Base-by-base conservation (phyloP, 257 asterid genomes). In the Jacaranda copaia region DNA sequence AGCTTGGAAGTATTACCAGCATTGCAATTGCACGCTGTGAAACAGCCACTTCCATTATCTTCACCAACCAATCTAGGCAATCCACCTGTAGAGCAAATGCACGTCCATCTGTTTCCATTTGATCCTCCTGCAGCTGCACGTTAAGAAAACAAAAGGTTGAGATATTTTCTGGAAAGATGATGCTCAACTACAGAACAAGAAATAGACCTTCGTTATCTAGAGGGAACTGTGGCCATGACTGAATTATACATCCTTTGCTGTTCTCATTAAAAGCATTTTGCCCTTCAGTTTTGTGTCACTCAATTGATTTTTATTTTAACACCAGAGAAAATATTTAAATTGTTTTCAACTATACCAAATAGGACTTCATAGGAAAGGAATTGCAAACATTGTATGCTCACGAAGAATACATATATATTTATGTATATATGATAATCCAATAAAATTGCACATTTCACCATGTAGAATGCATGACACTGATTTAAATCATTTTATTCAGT, bases 1-100 rank as follows among this genome's bases (percentile, higher is more conserved):
- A 77, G 7, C 56, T 72, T 14, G 39, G 49, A 73, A 38, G 25
- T 76, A 12, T 64, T 91, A 95, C 99, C 99, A 9, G 95, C 88
- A 45, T 80, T 79, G 74, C 99, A 96, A 68, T 85, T 78, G 89
- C 99, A 96, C 5, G 92, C 81, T 5, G 91, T 72, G 80, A 91
- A 96, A 86, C 98, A 96, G 85, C 86, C 75, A 73, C 83, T 80
- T 68, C 74, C 74, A 63, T 85, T 84, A 71, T 75, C 79, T 79
- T 79, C 88, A 58, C 87, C 66, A 10, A 77, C 83, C 77, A 93
- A 85, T 85, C 70, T 81, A 53, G 99, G 99, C 73, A 96, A 80
- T 38, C 88, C 89, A 79, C 89, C 88, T 43, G 80, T 70, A 9
- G 84, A 73, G 81, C 98, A 96, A 77, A 68, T 68, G 78, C 99